phyloP scores from a whole-genome alignment of 768 basidiomycete species.

The Leccinum subtestaceum region DNA sequence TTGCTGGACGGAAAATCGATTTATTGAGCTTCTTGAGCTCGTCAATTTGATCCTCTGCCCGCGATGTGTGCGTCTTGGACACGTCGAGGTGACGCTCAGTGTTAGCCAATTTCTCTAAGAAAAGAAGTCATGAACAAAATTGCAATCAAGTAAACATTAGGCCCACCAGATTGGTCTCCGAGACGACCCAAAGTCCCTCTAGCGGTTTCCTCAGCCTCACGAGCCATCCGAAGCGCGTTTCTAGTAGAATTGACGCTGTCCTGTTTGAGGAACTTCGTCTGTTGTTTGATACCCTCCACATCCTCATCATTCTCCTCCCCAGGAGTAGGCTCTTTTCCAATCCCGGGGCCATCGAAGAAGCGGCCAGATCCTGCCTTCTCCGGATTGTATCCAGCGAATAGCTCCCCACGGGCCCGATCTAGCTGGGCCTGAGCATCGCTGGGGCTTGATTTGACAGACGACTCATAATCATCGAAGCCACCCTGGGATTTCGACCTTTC shows the following conservation, averaged over 20 bases:
- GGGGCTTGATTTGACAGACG: constrained; percentile 6
- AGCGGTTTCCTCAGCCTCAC: constrained; percentile 97
- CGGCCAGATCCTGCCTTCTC: constrained; percentile 56
- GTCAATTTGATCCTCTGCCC: constrained; percentile 90
- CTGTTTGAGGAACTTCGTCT: constrained; percentile 86
- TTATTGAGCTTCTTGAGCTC: constrained; percentile 93
- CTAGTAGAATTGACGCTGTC: constrained; percentile 86
- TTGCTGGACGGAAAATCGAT: constrained; percentile 90
- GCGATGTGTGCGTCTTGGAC: constrained; percentile 79
- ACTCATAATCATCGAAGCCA: constrained; percentile 25
- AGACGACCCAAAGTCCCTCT: constrained; percentile 78
- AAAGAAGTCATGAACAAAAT: not conserved
- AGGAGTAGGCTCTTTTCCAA: constrained; percentile 45
- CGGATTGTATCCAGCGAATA: constrained; percentile 74
- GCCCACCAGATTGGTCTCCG: constrained; percentile 89
- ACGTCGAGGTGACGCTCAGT: constrained; percentile 95
- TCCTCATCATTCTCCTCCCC: constrained; percentile 84
- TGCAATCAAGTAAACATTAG: not conserved
- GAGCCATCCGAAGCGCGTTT: constrained; percentile 89
- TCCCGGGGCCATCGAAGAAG: constrained; percentile 63
- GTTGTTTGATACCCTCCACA: constrained; percentile 91
- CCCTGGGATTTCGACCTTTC: constrained; percentile 28
- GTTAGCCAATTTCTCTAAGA: constrained; percentile 78
- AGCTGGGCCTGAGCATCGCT: constrained; percentile 42
- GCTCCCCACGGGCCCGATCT: constrained; percentile 65